Evolutionary conservation across 1,284 basidiomycete species (phyloP).

Genomic region (Ganoderma meredithae): DNA sequence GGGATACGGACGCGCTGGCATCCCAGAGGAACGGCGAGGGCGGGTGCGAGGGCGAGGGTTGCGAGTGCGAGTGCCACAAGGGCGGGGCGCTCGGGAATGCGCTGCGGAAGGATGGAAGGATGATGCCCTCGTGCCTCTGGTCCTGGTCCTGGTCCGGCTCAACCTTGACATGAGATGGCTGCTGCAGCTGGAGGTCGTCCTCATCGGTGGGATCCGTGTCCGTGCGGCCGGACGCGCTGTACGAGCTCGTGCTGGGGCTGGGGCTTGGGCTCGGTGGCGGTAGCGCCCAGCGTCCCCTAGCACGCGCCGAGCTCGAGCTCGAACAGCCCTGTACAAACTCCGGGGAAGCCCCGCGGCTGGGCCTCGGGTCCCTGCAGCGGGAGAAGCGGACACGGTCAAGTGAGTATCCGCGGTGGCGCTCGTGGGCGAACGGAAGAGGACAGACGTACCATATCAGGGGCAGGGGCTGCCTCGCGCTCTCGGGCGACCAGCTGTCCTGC

Average conservation of each 20-base stretch:
- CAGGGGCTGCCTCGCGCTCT: constrained; percentile 2
- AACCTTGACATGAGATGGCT: constrained; percentile 12
- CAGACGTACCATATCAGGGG: constrained; percentile 7
- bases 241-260: constrained; percentile 25
- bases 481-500: constrained; percentile 12
- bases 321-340: constrained; percentile 20
- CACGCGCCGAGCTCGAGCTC: constrained; percentile 12
- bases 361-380: not conserved
- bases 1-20: not conserved
- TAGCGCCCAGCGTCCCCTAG: constrained; percentile 2
- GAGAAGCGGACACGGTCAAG: constrained; percentile 3
- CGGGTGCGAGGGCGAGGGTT: not conserved
- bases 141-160: constrained; percentile 10
- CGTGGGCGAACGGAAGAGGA: constrained; percentile 4
- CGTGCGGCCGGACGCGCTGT: constrained; percentile 17
- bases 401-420: constrained; percentile 7
- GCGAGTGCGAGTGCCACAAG: not conserved
- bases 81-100: not conserved
- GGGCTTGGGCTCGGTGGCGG: constrained; percentile 29
- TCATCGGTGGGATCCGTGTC: constrained; percentile 29
- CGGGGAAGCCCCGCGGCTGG: constrained; percentile 13
- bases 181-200: constrained; percentile 17
- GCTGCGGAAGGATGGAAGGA: constrained; percentile 16
- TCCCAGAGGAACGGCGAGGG: not conserved
- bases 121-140: constrained; percentile 4